Evolutionary conservation across 148 eudicot species (phyloP), one percentile per base, ranked within the genome.

Genomic region (Spergularia marina): DNA sequence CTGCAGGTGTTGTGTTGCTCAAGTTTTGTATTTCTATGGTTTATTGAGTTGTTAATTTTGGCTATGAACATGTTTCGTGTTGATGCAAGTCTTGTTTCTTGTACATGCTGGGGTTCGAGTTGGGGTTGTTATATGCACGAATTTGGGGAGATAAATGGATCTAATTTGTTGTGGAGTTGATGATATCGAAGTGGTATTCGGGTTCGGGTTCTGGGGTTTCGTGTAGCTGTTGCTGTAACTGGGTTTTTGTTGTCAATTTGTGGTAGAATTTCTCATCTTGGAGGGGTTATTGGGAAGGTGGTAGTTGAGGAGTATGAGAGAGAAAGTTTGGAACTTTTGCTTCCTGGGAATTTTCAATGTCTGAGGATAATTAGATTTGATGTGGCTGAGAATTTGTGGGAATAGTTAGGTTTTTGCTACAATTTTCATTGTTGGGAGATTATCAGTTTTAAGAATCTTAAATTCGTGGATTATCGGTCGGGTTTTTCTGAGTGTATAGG

Each of bases 401-500:
- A n/a, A 75, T 52, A 65, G 54, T 75, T 75, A 75, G 77, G 77
- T 75, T 75, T 60, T 65, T 75, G 68, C 73, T 47, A 30, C 70
- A 15, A 23, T 12, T 54, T 10, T 66, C 4, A 2, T 4, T 23
- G 40, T 53, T 62, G 30, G 66, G 39, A 18, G 15, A 34, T 54
- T 62, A 44, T 66, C 12, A 55, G 30, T 63, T 14, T 63, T 55
- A 59, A 53, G 25, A 65, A 65, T 61, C 66, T 18, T 49, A 54
- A 47, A 68, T 69, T 70, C 30, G 30, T 58, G 49, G 18, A 25
- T 55, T 8, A 44, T 6, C 12, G 40, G 49, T 30, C 36, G 36
- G 36, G 36, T 30, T 30, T 30, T 3, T 55, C 15, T 14, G 30
- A 30, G 10, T 53, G 63, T 75, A 15, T 58, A 54, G 10, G 23